Evolutionary conservation across 306 rosid species (phyloP), one percentile per base, ranked within the genome.

Genomic region (Begonia peltatifolia): DNA sequence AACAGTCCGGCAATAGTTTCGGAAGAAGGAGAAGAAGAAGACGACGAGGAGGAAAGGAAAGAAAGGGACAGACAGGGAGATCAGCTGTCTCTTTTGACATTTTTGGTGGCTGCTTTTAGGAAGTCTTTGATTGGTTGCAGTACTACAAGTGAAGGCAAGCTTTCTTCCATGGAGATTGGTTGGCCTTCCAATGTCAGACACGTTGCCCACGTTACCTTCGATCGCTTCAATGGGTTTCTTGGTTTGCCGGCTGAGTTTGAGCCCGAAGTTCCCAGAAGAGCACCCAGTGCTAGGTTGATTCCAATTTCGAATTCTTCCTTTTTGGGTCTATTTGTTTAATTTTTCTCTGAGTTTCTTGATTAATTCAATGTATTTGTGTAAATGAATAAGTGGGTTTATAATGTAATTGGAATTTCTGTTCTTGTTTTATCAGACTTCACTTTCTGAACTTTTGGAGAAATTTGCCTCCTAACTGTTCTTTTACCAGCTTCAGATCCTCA

Each of bases 181-280:
- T 86, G 88, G 88, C 99, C 96, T 70, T 80, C 93, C 1, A 71
- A 90, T 73, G 99, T 86, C 14, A 73, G 96, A 38, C 96, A 90
- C 55, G 86, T 90, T 15, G 96, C 96, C 17, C 99, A 90, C 71
- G 99, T 90, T 9, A 90, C 99, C 50, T 90, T 90, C 65, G 96
- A 90, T 66, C 90, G 96, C 0, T 90, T 90, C 65, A 80, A 90
- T 77, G 99, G 99, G 15, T 90, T 90, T 67, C 99, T 90, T 62
- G 99, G 99, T 5, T 71, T 90, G 78, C 99, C 99, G 14, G 86
- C 78, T 73, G 96, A 90, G 65, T 82, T 90, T 55, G 94, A 90
- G 74, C 96, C 93, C 7, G 93, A 90, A 54, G 93, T 90, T 20
- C 96, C 99, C 50, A 73, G 78, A 25, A 80, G 94, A 61, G 86